Evolutionary conservation across 345 rosid species (phyloP), one percentile per base, ranked within the genome.

Genomic region (Erucastrum elatum): DNA sequence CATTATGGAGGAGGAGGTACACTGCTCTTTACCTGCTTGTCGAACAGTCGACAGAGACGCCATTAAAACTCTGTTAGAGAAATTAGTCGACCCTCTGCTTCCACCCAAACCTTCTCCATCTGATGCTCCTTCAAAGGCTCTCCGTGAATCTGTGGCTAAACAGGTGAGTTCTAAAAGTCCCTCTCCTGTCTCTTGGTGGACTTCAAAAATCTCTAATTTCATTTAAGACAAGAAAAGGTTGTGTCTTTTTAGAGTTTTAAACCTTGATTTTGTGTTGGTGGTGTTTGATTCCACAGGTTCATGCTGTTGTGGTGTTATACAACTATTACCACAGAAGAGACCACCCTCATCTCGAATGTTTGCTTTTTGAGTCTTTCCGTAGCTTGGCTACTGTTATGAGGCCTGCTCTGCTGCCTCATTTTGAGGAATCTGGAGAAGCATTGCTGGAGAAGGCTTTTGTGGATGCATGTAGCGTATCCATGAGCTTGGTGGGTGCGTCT

Each of bases 41-140:
- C 87, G n/a, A n/a, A n/a, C n/a, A n/a, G n/a, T n/a, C 88, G 3
- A 83, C 87, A 1, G 96, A 91, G 98, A 94, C 68, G 88, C 94
- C 49, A 53, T 91, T 78, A 51, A 67, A 77, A 84, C 80, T 75
- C 75, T 94, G 55, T 71, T 91, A 21, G 91, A 86, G 8, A 75
- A 33, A 72, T 81, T 94, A 76, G 93, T 91, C 66, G 97, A 90
- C 70, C 97, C 97, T 75, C 5, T 84, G 71, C 86, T 94, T 67
- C 92, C 93, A 0, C 64, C 62, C 3, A 87, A 79, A 64, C 71
- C 86, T 82, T 81, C 84, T 25, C 13, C 49, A 8, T 70, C 17
- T 21, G 83, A 64, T 33, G 65, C 26, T 46, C 90, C 93, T 55
- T 84, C 90, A 1, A 71, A 69, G 44, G 0, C 62, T 64, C 76